Evolutionary conservation across 1,139 yeast species (phyloP), one percentile per base, ranked within the genome.

Genomic region (Geotrichum reessii): DNA sequence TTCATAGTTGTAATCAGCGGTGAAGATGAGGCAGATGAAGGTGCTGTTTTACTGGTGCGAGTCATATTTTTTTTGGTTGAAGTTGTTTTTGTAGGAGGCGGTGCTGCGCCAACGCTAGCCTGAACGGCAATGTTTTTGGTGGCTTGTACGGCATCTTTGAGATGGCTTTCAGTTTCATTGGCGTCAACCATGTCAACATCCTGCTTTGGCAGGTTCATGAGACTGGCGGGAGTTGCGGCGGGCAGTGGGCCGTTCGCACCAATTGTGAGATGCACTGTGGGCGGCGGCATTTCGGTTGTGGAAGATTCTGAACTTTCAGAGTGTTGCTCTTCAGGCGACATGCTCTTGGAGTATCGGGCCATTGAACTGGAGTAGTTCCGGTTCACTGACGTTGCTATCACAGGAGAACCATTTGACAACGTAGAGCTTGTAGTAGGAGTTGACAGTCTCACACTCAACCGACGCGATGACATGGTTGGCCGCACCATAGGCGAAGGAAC

Each of bases 191-290:
- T 55, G 48, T 63, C 61, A 47, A 52, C 56, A 25, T 58, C 56
- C 42, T 58, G 55, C 57, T 62, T 51, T 63, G 62, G 33, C 60
- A 64, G 31, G 59, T 76, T 76, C 80, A 77, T 77, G 50, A 77
- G 65, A 25, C 77, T 74, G 7, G 80, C 77, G 2, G 77, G 77
- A 0, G 77, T 74, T 0, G 71, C 75, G 9, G 75, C 76, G 27
- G 63, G 58, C 24, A 58, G 52, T 44, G 21, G 69, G 61, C 72
- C 55, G 64, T 67, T 63, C 62, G 64, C 67, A 59, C 51, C 72
- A 46, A 28, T 67, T n/a, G n/a, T n/a, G n/a, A 50, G 54, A 67
- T 28, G 11, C 40, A 9, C n/a, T 31, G 40, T 14, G 40, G n/a
- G 40, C 40, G 40, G 40, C 40, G 40, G 40, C 40, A 31, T 31